phyloP scores from a whole-genome alignment of 495 filamentous ascomycete genomes.

The Hypomontagnella submonticulosa region DNA sequence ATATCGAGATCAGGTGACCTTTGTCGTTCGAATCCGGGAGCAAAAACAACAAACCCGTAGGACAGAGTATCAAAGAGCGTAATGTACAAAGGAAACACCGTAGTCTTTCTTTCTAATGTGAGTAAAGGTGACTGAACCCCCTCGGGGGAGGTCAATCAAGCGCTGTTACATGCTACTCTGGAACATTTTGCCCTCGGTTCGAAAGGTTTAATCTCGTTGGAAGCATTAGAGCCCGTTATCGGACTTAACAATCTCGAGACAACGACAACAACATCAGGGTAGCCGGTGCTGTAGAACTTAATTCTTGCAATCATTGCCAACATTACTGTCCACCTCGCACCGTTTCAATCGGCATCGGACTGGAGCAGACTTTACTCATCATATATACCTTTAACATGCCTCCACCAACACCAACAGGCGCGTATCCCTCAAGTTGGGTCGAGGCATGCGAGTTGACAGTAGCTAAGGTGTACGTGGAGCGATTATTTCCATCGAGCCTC shows the following conservation, averaged over 20 bases:
- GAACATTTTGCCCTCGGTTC: neutral
- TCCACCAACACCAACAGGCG: neutral
- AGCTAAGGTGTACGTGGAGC: constrained; percentile 15
- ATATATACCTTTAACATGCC: neutral
- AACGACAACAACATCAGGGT: neutral
- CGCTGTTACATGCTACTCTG: neutral
- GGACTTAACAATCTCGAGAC: neutral
- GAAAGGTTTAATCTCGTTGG: neutral
- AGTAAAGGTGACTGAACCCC: neutral
- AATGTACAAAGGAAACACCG: constrained; percentile 18
- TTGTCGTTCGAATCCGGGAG: constrained; percentile 32
- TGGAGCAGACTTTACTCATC: no score
- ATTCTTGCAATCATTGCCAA: neutral
- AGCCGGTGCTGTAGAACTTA: neutral
- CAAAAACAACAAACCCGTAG: neutral
- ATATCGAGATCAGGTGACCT: constrained; percentile 2
- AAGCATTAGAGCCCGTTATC: neutral
- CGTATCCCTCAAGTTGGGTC: neutral
- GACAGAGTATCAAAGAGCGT: neutral
- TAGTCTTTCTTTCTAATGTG: neutral
- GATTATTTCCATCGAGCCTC: no score
- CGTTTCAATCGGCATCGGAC: no score
- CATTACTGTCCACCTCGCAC: no score
- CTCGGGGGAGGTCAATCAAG: neutral
- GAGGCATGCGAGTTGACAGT: constrained; percentile 23